Base-by-base conservation (phyloP, 2,329 filamentous ascomycete genomes). In the Tolypocladium tundrense region DNA sequence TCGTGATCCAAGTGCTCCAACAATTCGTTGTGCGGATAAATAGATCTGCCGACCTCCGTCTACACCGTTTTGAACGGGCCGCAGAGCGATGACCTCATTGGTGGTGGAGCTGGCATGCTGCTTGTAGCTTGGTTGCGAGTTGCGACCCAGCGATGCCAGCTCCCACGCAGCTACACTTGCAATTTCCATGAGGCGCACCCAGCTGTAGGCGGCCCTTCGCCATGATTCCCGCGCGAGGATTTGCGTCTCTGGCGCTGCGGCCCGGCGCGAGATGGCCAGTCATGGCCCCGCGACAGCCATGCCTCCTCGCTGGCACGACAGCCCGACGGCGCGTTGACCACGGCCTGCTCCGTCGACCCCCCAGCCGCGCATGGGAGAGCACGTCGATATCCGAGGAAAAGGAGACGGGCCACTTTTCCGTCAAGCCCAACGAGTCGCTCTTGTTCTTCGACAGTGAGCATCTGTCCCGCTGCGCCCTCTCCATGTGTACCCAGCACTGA, bases 361-460 rank as follows among this genome's bases (percentile, higher is more conserved):
- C 24, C 14, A 4, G 31, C 43, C 53, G 54, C 39, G 53, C 55
- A 7, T 59, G 60, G 52, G 37, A 58, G 41, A 60, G 58, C 43
- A 51, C 61, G 45, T 14, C 60, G 9, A 55, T 58, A 1, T 50
- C 61, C 13, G 83, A 81, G 55, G 83, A 84, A 63, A 80, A 88
- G 65, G 85, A 88, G 62, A 84, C 84, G 11, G 93, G 94, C 0
- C 91, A 97, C 66, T 96, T 97, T 64, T 77, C 81, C n/a, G 81
- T 88, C 13, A 80, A 78, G 3, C 75, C 86, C 1, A 88, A 92
- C 64, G 90, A 97, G 74, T 87, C 88, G 0, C 86, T 97, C 52
- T 72, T 97, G 8, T 99, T 95, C 75, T 87, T 97, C 67, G 91
- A 96, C 69, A 96, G 89, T 92, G 73, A 69, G 84, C 67, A 41